Evolutionary conservation across 2,329 filamentous ascomycete genomes (phyloP), one percentile per base, ranked within the genome.

Genomic region (Colletotrichum eleusines): DNA sequence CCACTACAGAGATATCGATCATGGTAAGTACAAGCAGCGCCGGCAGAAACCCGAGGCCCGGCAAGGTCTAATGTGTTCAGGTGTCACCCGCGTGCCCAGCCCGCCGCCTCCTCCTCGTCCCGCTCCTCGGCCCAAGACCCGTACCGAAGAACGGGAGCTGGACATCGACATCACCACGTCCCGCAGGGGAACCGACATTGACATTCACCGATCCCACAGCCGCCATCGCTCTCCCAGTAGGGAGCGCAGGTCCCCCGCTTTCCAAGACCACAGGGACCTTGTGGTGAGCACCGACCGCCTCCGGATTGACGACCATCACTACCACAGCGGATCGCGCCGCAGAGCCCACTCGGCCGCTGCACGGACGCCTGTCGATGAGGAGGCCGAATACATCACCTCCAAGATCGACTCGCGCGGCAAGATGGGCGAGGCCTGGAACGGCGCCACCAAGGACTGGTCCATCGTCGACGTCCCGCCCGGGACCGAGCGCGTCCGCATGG

Each of bases 401-500:
- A 84, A 83, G 74, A 86, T 90, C 72, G 86, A 89, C 74, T 81
- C 84, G 18, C 89, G 92, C 38, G 90, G 89, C 26, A 89, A 88
- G 72, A 87, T 91, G 76, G 92, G 92, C 63, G 93, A 95, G 80
- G 92, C 91, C 28, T 90, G 87, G 78, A 88, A 92, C 75, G 92
- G 93, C 63, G 90, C 89, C 23, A 94, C 92, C 44, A 90, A 89
- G 73, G 92, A 90, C 76, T 97, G 94, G 93, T 87, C 89, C 64
- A 92, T 97, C 73, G 87, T 97, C 46, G 94, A 97, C 80, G 91
- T 97, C 48, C 94, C 93, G 1, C 92, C 94, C 0, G 94, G 94
- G 69, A 95, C 93, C 0, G 91, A 93, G 81, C 89, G 91, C 50
- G 91, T 96, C n/a, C 88, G 88, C 64, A 92, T 96, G 91, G 92